Evolutionary conservation across 176 grass and related monocot genomes (phyloP), one percentile per base, ranked within the genome.

Genomic region (Raddia guianensis): DNA sequence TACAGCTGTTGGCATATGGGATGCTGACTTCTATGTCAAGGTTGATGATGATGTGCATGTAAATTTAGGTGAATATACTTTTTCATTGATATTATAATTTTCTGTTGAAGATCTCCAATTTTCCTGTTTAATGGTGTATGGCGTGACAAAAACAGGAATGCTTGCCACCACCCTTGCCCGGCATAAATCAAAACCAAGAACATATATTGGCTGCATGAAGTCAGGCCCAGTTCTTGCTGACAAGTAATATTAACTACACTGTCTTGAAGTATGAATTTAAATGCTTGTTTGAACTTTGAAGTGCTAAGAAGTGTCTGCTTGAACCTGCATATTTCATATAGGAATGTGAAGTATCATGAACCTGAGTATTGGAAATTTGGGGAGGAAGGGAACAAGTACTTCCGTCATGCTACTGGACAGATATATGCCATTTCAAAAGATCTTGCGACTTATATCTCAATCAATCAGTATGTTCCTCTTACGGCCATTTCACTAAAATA

Each of bases 41-140:
- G 95, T 98, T 33, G 95, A 98, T 70, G 95, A 98, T 75, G 95
- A 98, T 85, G 88, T 98, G 85, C 95, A 98, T 89, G 92, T 98
- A 18, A 98, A 98, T 72, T 87, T 98, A 92, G 95, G 95, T 98
- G 82, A 56, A 76, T 73, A 88, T 68, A 62, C 15, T 86, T 82
- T 72, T 66, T 44, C 55, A 82, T 74, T 20, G 8, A 32, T 12
- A 61, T 59, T 65, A 47, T 54, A 68, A 12, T 16, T 56, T 87
- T 45, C 12, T 73, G 52, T 73, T 72, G n/a, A 8, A 51, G 72
- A 63, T 55, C 56, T 48, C 19, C 60, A 45, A 66, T 5, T 52
- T 63, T 70, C 69, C 55, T 74, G 48, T 64, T 73, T 68, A 61
- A 55, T 66, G 27, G 20, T 82, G 45, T 45, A 46, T 42, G 80